Base-by-base conservation (phyloP, 1,284 basidiomycete species). In the Paramarasmius palmivorus region DNA sequence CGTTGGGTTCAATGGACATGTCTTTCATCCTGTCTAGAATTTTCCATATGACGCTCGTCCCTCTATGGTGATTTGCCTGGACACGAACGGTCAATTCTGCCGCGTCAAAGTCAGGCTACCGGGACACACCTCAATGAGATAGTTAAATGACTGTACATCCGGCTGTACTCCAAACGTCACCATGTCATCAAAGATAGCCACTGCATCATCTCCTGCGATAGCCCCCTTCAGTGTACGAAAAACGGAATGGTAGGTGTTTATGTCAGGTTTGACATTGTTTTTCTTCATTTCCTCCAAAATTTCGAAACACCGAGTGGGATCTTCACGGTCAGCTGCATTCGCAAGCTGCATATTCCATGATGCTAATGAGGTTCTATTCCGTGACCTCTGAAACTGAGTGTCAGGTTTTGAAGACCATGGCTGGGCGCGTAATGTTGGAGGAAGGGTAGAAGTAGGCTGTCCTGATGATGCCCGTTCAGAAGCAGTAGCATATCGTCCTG, bases 131-230 rank as follows among this genome's bases (percentile, higher is more conserved):
- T 78, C 66, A 51, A 94, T 69, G 15, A 93, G 73, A 40, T 77
- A 70, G 58, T 89, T 84, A 69, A 86, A 90, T 3, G 83, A 79
- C 51, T 78, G 72, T 2, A 75, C 60, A 55, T 85, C 77, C 1
- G 84, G 89, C 19, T 65, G 58, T 25, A 93, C 62, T 1, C 79
- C 83, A 48, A 81, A 63, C 14, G 78, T 70, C 20, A 75, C 52
- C 79, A 92, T 91, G 60, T 93, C 91, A 26, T 88, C 82, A 44
- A 90, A 73, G 23, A 90, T 78, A 6, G 88, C 90, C 72, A 82
- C 81, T 3, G 84, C 83, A 52, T 88, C 82, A 20, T 73, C 55
- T 61, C 72, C 70, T 15, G 74, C 61, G 2, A 67, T 70, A 26
- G 73, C 66, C 14, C 66, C 58, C 0, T 77, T 73, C 47, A 83